A percentile compares a stretch with the other conserved stretches of the same genome.
Evolutionary conservation across 495 filamentous ascomycete species (phyloP).

Genomic region (Aspergillus cavernicola): DNA sequence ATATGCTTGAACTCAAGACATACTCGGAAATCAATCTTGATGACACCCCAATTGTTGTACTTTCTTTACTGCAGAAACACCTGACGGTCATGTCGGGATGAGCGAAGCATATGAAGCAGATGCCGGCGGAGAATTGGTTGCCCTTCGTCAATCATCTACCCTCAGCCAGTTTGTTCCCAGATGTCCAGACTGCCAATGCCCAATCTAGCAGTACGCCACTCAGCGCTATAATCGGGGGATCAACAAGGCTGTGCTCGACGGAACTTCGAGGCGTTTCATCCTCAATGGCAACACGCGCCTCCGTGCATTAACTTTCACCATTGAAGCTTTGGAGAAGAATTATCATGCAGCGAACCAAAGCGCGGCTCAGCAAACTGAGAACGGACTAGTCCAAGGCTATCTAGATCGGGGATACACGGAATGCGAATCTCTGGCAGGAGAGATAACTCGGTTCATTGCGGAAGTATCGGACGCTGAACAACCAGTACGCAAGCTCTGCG

Average conservation of each 20-base stretch:
- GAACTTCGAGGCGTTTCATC: constrained; percentile 64
- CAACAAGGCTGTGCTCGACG: constrained; percentile 58
- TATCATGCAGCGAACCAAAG: background rate
- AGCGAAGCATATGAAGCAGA: constrained; percentile 7
- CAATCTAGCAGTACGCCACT: constrained; percentile 45
- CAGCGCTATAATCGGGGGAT: constrained; percentile 66
- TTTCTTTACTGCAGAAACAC: constrained; percentile 54
- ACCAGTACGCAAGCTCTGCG: constrained; percentile 1
- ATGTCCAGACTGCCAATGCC: constrained; percentile 3
- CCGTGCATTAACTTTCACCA: background rate
- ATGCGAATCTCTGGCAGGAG: background rate
- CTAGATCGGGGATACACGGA: background rate
- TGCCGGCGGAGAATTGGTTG: constrained; percentile 32
- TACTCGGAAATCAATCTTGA: constrained; percentile 58
- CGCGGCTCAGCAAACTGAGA: no score
- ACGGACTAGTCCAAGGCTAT: background rate
- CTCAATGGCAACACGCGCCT: background rate
- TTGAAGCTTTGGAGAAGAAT: background rate
- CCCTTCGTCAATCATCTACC: constrained; percentile 46
- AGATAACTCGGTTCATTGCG: background rate
- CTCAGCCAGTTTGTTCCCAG: constrained; percentile 22
- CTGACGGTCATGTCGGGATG: constrained; percentile 65
- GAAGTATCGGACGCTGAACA: background rate
- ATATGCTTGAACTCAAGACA: constrained; percentile 49
- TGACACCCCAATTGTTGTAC: constrained; percentile 57